Base-by-base conservation (phyloP, 768 basidiomycete species). In the Rhizopogon roseolus region DNA sequence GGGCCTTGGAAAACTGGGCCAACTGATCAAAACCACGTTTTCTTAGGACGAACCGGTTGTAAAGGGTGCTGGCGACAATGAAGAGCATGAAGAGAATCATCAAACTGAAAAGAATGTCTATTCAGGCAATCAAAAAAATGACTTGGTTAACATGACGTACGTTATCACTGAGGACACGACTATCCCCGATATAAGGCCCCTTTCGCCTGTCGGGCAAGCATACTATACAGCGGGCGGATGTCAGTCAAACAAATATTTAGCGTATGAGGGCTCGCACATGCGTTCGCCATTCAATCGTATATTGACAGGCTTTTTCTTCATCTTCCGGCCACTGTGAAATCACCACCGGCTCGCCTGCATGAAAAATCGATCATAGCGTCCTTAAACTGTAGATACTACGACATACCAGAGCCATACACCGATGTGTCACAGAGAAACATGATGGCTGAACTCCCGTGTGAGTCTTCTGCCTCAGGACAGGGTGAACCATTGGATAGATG, bases 281-380 rank as follows among this genome's bases (percentile, higher is more conserved):
- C 5, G 88, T 93, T 52, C 78, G 75, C 93, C 93, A 95, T 71
- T 94, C 90, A 38, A 95, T 70, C 54, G 88, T 80, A 64, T 85
- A 93, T 11, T 83, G 79, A 66, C 93, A 95, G n/a, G 81, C 82
- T 27, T 63, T 64, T 8, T 85, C 79, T 34, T 86, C 82, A 14
- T 81, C 78, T 8, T 73, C 72, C 7, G 82, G 81, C 22, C 92
- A 79, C 46, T 87, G 82, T 2, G 81, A 84, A 3, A 91, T 67
- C 4, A 94, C 74, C 14, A 70, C 62, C 6, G 83, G 82, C 42
- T 66, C 65, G 7, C 82, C 82, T 73, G 11, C 16, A 51, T 28
- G 34, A 0, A 40, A 44, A 54, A 34, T n/a, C 4, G 3, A 28
- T 43, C 13, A 22, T 11, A 1, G 10, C 55, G 16, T 34, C 13